Conservation (phyloP, 192 early-diverging fungal genomes). For the Coemansia sp. region DNA sequence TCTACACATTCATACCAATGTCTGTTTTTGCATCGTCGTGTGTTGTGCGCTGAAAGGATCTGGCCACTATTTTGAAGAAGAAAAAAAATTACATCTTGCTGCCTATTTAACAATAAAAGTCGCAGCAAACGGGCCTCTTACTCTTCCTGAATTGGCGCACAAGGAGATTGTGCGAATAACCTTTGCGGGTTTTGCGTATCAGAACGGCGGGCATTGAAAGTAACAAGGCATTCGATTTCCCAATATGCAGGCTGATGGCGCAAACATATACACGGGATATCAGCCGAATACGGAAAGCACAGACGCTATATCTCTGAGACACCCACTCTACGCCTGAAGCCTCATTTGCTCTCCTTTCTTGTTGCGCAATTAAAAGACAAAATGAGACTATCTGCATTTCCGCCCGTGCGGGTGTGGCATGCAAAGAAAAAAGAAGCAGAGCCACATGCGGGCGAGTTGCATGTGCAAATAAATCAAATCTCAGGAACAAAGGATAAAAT, state of each 20-base stretch:
- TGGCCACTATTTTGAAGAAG: background rate
- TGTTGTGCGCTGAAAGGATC: background rate
- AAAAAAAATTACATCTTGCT: background rate
- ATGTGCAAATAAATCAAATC: conserved; percentile 7
- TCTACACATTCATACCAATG: background rate
- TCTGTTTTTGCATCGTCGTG: background rate
- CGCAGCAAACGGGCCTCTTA: background rate
- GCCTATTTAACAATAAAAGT: background rate
- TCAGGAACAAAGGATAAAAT: background rate
- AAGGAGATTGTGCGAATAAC: background rate
- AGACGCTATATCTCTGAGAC: background rate
- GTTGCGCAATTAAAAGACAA: background rate
- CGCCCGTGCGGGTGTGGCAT: background rate
- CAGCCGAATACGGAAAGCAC: background rate
- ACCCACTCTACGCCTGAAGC: background rate
- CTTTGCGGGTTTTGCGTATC: background rate
- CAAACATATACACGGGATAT: background rate
- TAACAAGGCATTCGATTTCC: background rate
- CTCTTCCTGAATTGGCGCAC: background rate
- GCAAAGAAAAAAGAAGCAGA: conserved; percentile 11
- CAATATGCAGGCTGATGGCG: conserved; percentile 4
- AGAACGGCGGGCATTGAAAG: background rate
- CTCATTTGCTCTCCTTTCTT: background rate
- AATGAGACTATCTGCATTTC: conserved; percentile 1
- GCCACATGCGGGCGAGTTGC: conserved; percentile 5